A percentile compares a stretch with the other conserved stretches of the same genome.
phyloP scores from a whole-genome alignment of 257 asterid genomes.

The Mentha longifolia region DNA sequence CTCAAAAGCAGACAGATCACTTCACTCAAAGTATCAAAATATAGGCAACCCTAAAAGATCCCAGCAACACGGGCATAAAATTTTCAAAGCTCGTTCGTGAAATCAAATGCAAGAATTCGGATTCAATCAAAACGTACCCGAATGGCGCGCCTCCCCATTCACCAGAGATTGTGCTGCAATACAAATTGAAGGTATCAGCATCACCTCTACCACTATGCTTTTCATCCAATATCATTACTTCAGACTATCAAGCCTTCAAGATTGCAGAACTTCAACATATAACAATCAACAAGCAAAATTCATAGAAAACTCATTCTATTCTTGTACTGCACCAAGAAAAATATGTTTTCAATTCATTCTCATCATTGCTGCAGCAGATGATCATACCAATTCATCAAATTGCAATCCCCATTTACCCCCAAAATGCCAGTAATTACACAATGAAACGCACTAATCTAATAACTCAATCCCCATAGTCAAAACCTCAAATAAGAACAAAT shows the following conservation, averaged over 20 bases:
- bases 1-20: not conserved
- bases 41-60: not conserved
- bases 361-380: constrained; percentile 6
- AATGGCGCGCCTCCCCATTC: constrained; percentile 91
- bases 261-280: constrained; percentile 2
- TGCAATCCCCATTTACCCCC: not conserved
- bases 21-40: not conserved
- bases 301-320: not conserved
- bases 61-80: not conserved
- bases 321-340: not conserved
- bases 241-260: not conserved
- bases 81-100: not conserved
- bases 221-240: not conserved
- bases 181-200: constrained; percentile 15
- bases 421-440: too few relatives aligned
- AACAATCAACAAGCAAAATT: not conserved
- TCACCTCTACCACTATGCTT: constrained; percentile 14
- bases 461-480: not conserved
- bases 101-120: not conserved
- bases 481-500: not conserved
- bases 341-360: not conserved
- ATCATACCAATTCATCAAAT: not conserved
- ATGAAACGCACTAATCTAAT: not conserved
- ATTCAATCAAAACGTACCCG: constrained; percentile 60
- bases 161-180: constrained; percentile 80